Conservation (phyloP, 371 early-diverging fungal genomes). For the Vairimorpha apis region DNA sequence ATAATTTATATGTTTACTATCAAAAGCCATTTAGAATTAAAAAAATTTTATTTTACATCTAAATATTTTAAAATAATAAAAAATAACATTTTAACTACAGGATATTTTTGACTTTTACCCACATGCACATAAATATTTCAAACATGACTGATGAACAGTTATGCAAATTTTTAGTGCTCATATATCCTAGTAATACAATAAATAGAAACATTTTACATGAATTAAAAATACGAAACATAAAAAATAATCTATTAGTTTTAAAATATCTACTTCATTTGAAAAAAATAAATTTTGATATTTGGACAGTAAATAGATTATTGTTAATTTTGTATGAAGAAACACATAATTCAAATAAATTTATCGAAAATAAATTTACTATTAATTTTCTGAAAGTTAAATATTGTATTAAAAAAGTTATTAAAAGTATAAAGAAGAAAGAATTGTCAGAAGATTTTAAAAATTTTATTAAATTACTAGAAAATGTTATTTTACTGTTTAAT, state of each 20-base stretch:
- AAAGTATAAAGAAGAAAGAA: slow-evolving; percentile 4
- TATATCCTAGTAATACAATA: background rate
- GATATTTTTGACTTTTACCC: too few species aligned
- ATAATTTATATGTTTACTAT: too few species aligned
- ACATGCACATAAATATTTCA: background rate
- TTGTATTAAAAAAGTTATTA: background rate
- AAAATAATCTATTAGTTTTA: background rate
- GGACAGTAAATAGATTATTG: background rate
- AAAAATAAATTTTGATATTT: background rate
- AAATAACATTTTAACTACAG: too few species aligned
- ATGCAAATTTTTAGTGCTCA: background rate
- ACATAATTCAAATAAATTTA: background rate
- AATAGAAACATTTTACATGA: background rate
- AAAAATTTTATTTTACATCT: too few species aligned
- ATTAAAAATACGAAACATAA: background rate
- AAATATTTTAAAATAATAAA: too few species aligned
- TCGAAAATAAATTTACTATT: too few species aligned
- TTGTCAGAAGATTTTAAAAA: background rate
- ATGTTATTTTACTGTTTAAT: background rate
- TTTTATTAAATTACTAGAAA: background rate
- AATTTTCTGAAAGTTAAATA: background rate
- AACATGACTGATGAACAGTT: background rate
- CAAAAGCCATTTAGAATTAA: too few species aligned
- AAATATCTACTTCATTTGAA: background rate
- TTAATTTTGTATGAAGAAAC: background rate